Conservation (phyloP, 352 stramenopile genomes). For the Globisporangium yorkense region DNA sequence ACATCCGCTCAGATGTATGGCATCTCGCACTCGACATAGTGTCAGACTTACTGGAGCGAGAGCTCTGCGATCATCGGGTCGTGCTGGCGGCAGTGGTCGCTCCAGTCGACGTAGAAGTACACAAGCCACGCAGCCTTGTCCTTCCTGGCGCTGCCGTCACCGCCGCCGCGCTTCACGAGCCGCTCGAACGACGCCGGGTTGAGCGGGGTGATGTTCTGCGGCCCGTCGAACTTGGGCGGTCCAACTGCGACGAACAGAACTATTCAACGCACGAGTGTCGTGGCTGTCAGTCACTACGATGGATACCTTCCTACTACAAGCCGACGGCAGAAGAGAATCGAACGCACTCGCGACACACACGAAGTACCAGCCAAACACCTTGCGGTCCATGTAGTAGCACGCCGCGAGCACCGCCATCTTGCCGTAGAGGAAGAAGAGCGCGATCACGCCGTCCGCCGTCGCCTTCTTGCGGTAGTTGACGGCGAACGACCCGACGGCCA, state of each 20-base stretch:
- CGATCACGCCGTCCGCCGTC: slow-evolving; percentile 52
- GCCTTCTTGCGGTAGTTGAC: slow-evolving; percentile 80
- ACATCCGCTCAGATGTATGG: neutral
- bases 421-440: slow-evolving; percentile 66
- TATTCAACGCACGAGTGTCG: neutral
- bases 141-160: slow-evolving; percentile 12
- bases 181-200: slow-evolving; percentile 44
- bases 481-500: slow-evolving; percentile 44
- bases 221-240: slow-evolving; percentile 57
- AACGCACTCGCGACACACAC: slow-evolving; percentile 48
- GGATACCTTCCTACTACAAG: no score
- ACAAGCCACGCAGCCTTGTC: slow-evolving; percentile 54
- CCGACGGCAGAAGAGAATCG: no score
- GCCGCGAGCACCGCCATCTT: slow-evolving; percentile 53
- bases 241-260: slow-evolving; percentile 57
- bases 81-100: slow-evolving; percentile 63
- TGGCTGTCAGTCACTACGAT: no score
- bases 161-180: slow-evolving; percentile 29
- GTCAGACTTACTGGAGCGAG: slow-evolving; percentile 37
- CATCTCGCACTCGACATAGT: neutral
- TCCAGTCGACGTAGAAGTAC: slow-evolving; percentile 74
- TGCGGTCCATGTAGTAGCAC: slow-evolving; percentile 64
- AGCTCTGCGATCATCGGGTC: slow-evolving; percentile 69
- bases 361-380: slow-evolving; percentile 55
- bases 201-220: slow-evolving; percentile 42